Evolutionary conservation across 768 basidiomycete genomes (phyloP).

Genomic region (Pluteus cervinus): DNA sequence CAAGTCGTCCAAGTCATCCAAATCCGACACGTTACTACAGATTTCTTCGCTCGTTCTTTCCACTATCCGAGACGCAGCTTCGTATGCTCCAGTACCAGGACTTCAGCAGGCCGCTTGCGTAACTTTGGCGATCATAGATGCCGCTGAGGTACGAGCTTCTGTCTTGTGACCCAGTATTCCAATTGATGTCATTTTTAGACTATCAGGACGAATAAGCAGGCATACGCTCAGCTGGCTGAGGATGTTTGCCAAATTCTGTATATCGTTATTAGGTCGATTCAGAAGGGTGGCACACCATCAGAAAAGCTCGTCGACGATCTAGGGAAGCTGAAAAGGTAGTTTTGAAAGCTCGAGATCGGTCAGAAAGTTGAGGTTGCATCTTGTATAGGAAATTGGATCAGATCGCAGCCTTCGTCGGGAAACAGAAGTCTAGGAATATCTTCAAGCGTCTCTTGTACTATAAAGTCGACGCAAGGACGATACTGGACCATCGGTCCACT

Average conservation of each 20-base stretch:
- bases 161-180: no score
- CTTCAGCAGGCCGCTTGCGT: slow-evolving; percentile 3
- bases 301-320: no score
- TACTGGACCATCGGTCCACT: slow-evolving; percentile 3
- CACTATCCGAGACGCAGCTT: slow-evolving; percentile 3
- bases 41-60: slow-evolving; percentile 2
- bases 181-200: no score
- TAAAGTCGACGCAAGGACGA: slow-evolving; percentile 2
- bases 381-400: no score
- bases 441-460: slow-evolving; percentile 2
- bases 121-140: slow-evolving; percentile 1
- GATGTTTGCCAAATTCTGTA: slow-evolving; percentile 6
- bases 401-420: background rate
- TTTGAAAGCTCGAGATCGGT: no score
- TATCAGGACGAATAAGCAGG: no score
- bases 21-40: no score
- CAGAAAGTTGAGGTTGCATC: no score
- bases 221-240: slow-evolving; percentile 3
- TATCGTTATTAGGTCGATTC: no score
- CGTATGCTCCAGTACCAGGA: slow-evolving; percentile 3
- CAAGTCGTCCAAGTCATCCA: no score
- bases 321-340: no score
- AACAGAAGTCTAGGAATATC: slow-evolving; percentile 2
- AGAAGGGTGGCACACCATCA: no score
- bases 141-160: slow-evolving; percentile 3